Conservation (phyloP, 2,329 filamentous ascomycete genomes). For the Colletotrichum somersetense region DNA sequence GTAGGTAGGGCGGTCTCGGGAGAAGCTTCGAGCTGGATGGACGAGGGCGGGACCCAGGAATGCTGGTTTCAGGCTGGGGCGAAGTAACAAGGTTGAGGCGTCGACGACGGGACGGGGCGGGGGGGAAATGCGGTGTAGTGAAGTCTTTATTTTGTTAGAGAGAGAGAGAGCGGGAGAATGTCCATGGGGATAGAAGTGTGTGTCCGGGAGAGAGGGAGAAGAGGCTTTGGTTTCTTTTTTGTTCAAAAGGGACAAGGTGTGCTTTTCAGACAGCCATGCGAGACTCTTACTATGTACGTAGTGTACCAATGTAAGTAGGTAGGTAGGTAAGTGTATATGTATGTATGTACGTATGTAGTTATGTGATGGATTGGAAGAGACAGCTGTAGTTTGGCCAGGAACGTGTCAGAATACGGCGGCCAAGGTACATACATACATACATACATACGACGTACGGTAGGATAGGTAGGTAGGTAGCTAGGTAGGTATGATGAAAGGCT, state of each 20-base stretch:
- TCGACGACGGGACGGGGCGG: not conserved
- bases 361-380: not conserved
- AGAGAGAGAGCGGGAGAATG: not conserved
- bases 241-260: conserved; percentile 17
- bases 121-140: not conserved
- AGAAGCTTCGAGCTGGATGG: conserved; percentile 24
- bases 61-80: conserved; percentile 33
- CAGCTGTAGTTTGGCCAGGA: not conserved
- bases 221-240: not conserved
- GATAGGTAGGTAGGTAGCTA: too few species aligned
- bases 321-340: too few species aligned
- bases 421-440: not conserved
- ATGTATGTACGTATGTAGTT: too few species aligned
- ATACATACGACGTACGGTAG: too few species aligned
- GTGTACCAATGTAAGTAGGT: too few species aligned
- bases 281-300: not conserved
- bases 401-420: conserved; percentile 4
- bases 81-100: conserved; percentile 27
- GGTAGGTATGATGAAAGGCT: conserved; percentile 17
- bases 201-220: not conserved
- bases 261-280: not conserved
- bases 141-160: conserved; percentile 1
- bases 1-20: conserved; percentile 28
- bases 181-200: not conserved
- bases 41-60: conserved; percentile 30